Conservation (phyloP, 1,139 yeast genomes). For the Debaryomyces fabryi region DNA sequence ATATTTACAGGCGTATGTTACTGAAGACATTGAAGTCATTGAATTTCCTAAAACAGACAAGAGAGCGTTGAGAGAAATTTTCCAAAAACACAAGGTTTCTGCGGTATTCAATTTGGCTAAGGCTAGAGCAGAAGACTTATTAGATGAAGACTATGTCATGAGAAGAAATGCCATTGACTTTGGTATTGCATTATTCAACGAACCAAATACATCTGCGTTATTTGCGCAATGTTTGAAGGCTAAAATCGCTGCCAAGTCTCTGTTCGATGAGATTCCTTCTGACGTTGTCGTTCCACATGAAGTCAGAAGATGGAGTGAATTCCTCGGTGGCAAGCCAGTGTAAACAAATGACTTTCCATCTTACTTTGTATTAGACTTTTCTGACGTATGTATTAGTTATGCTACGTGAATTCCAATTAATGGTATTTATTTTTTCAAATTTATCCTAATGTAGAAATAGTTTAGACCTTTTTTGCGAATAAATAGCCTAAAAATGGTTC, state of each 20-base stretch:
- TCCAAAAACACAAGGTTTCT: conserved; percentile 80
- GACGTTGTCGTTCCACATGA: conserved; percentile 72
- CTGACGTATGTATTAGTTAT: not conserved
- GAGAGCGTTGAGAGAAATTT: conserved; percentile 89
- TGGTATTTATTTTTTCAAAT: not conserved
- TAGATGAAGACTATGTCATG: conserved; percentile 94
- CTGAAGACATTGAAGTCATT: conserved; percentile 60
- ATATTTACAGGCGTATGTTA: conserved; percentile 58
- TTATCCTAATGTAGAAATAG: not conserved
- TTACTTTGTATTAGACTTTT: not conserved
- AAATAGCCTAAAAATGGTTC: not conserved
- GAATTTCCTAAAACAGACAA: conserved; percentile 93
- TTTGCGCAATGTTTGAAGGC: conserved; percentile 82
- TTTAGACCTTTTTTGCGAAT: not conserved
- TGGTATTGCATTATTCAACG: conserved; percentile 94
- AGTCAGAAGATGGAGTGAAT: conserved; percentile 96
- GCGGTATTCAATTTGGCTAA: conserved; percentile 91
- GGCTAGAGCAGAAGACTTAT: conserved; percentile 80
- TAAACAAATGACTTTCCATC: conserved; percentile 24
- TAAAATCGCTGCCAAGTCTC: conserved; percentile 62
- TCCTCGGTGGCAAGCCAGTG: conserved; percentile 88
- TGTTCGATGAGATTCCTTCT: conserved; percentile 43
- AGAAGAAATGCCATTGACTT: conserved; percentile 99
- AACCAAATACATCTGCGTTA: conserved; percentile 87
- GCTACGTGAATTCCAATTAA: not conserved